Conservation (phyloP, 2,329 filamentous ascomycete genomes). For the Colletotrichum liriopes region DNA sequence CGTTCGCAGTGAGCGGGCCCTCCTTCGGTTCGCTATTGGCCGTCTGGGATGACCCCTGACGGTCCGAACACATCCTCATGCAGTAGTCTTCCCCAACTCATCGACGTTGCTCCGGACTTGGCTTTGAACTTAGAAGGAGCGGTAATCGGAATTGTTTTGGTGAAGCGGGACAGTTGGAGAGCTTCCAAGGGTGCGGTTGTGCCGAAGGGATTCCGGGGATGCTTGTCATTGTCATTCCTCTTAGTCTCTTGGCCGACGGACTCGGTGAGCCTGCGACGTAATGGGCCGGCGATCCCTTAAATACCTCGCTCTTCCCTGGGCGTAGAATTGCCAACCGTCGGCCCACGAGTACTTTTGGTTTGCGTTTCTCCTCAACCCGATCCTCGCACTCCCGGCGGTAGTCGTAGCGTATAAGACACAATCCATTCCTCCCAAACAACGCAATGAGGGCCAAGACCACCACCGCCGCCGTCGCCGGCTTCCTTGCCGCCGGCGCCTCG, state of each 20-base stretch:
- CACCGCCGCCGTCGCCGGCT: conserved; percentile 39
- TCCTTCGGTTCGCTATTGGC: conserved; percentile 9
- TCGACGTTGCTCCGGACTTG: background rate
- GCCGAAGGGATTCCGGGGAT: background rate
- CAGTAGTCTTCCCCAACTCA: conserved; percentile 3
- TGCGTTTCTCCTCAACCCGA: background rate
- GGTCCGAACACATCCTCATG: conserved; percentile 1
- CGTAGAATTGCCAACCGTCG: background rate
- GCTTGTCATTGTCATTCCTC: background rate
- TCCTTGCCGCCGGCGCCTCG: conserved; percentile 46
- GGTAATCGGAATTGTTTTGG: background rate
- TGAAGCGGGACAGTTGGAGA: conserved; percentile 9
- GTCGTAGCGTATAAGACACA: background rate
- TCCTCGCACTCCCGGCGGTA: background rate
- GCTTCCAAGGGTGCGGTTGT: background rate
- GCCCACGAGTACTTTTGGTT: background rate
- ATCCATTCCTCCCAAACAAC: background rate
- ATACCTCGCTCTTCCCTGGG: conserved; percentile 21
- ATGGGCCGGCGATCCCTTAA: conserved; percentile 12
- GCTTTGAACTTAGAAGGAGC: background rate
- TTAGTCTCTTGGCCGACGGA: background rate
- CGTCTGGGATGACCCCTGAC: conserved; percentile 26
- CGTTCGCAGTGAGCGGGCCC: background rate
- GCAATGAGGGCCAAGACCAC: conserved; percentile 27
- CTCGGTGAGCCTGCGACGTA: conserved; percentile 8